Conservation (phyloP, 2,329 filamentous ascomycete species). For the Arthroderma sp. region DNA sequence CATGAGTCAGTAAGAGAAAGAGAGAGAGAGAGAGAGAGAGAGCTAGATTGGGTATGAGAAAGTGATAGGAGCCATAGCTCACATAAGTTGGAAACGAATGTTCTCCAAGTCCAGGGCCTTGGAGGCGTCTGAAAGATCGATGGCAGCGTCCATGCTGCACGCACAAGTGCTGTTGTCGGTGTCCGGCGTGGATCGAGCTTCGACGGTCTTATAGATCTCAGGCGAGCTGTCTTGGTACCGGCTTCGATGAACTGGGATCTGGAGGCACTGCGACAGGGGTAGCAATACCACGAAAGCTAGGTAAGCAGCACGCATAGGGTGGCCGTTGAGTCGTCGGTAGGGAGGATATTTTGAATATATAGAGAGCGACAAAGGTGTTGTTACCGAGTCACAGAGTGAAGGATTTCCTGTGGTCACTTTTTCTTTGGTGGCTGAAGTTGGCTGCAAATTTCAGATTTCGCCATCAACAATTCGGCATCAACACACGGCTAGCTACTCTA, state of each 20-base stretch:
- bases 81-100: slow-evolving; percentile 93
- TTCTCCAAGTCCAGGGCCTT: slow-evolving; percentile 80
- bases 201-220: not conserved
- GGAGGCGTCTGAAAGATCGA: slow-evolving; percentile 73
- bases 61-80: slow-evolving; percentile 24
- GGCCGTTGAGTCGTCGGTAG: not conserved
- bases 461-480: not conserved
- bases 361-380: not conserved
- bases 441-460: not conserved
- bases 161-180: not conserved
- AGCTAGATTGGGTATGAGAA: not conserved
- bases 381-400: not conserved
- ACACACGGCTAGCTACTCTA: no score
- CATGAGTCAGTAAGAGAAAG: not conserved
- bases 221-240: not conserved
- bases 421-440: not conserved
- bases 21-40: not conserved
- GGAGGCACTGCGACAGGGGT: slow-evolving; percentile 1
- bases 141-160: slow-evolving; percentile 68
- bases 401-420: no score
- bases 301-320: not conserved
- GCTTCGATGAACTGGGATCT: not conserved
- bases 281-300: not conserved
- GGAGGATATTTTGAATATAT: not conserved
- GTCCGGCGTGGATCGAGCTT: not conserved